phyloP scores from a whole-genome alignment of 2,329 filamentous ascomycete genomes.

The Clonostachys sp. region DNA sequence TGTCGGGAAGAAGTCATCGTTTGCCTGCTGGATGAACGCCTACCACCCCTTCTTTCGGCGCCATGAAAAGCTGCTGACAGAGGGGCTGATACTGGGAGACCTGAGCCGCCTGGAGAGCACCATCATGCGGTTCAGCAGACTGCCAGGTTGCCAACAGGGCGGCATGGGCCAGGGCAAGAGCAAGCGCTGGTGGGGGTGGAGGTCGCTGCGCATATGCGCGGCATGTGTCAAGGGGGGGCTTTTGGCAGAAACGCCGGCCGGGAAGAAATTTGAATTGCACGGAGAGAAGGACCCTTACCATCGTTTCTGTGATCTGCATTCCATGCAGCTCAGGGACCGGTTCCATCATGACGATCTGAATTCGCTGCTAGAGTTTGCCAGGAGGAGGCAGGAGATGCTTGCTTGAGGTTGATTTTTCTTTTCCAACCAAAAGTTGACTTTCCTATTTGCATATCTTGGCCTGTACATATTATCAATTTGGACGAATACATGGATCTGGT shows the following conservation, averaged over 20 bases:
- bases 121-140: neutral
- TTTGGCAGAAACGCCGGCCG: constrained; percentile 2
- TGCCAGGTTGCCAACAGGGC: constrained; percentile 2
- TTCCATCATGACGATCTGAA: constrained; percentile 1
- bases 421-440: too few species aligned
- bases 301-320: constrained; percentile 1
- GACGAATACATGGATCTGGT: too few species aligned
- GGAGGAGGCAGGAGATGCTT: constrained; percentile 3
- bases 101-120: constrained; percentile 1
- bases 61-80: constrained; percentile 1
- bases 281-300: constrained; percentile 2
- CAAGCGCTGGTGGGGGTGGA: constrained; percentile 3
- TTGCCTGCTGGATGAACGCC: constrained; percentile 3
- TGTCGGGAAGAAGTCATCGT: constrained; percentile 1
- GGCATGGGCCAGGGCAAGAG: constrained; percentile 4
- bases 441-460: too few species aligned
- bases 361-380: constrained; percentile 1
- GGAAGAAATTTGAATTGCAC: constrained; percentile 2
- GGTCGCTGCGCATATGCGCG: constrained; percentile 1
- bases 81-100: constrained; percentile 1
- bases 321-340: constrained; percentile 2
- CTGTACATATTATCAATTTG: too few species aligned
- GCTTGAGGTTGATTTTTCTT: neutral
- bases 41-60: constrained; percentile 3
- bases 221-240: constrained; percentile 3